phyloP scores from a whole-genome alignment of 2,329 filamentous ascomycete genomes.

The Hymenoscyphus fructigenus region DNA sequence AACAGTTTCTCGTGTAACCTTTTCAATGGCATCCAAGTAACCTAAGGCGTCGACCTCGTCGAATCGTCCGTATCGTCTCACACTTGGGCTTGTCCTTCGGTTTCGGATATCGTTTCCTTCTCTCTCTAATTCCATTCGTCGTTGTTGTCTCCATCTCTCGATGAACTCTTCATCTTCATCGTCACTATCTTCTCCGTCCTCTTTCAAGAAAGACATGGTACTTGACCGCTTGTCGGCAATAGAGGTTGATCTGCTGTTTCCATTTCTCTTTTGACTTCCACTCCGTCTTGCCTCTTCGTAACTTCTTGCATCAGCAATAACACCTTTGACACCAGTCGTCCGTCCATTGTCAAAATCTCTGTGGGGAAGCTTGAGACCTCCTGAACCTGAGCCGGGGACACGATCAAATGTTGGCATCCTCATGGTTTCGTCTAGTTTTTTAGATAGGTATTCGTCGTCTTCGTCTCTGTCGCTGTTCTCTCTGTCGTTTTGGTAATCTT shows the following conservation, averaged over 20 bases:
- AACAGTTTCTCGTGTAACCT: constrained; percentile 73
- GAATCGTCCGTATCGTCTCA: constrained; percentile 74
- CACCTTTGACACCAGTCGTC: constrained; percentile 81
- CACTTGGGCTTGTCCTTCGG: constrained; percentile 72
- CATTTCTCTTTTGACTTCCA: constrained; percentile 38
- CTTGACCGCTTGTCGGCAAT: constrained; percentile 25
- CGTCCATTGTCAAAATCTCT: constrained; percentile 64
- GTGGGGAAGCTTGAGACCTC: constrained; percentile 57
- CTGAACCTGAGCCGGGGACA: constrained; percentile 43
- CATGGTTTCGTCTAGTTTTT: constrained; percentile 63
- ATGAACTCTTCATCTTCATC: constrained; percentile 77
- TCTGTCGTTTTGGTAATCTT: constrained; percentile 49
- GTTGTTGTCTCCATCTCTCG: constrained; percentile 77
- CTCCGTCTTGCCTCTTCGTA: constrained; percentile 65
- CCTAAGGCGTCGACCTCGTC: constrained; percentile 85
- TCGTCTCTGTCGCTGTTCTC: constrained; percentile 57
- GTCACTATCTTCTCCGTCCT: constrained; percentile 36
- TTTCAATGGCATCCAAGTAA: constrained; percentile 96
- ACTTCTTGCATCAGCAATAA: constrained; percentile 79
- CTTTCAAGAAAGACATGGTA: constrained; percentile 26
- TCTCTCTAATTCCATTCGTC: constrained; percentile 73
- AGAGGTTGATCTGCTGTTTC: constrained; percentile 37
- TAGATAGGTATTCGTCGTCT: constrained; percentile 37
- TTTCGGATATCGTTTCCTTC: constrained; percentile 58
- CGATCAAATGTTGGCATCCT: constrained; percentile 57